A percentile compares a stretch with the other conserved stretches of the same genome.
These are phyloP conservation scores for Aspergillus asperescens DNA, from an alignment of 495 filamentous ascomycete genomes.

Conservation along the genomic window DNA sequence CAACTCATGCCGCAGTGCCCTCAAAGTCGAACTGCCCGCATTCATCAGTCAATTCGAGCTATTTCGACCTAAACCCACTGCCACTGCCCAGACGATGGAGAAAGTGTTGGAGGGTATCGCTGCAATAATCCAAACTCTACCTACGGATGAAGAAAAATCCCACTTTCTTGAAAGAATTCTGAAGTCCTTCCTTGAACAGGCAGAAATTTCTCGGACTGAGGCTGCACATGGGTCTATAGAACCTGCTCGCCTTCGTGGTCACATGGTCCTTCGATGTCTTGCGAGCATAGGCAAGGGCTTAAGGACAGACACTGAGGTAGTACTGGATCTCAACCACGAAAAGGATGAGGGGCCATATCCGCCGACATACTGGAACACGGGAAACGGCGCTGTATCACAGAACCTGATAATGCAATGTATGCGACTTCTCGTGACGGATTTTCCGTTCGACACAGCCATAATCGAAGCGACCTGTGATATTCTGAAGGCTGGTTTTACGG, in stretches of 20 bases:
- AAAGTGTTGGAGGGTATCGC: slow-evolving; percentile 77
- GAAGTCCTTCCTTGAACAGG: slow-evolving; percentile 48
- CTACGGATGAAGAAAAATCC: slow-evolving; percentile 56
- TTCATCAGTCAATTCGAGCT: slow-evolving; percentile 74
- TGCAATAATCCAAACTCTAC: slow-evolving; percentile 74
- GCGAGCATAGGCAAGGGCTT: slow-evolving; percentile 74
- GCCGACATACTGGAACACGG: slow-evolving; percentile 55
- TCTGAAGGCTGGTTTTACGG: slow-evolving; percentile 72
- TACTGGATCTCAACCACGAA: slow-evolving; percentile 58
- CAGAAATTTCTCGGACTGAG: slow-evolving; percentile 32
- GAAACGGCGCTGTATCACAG: slow-evolving; percentile 51
- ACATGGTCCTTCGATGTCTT: slow-evolving; percentile 67
- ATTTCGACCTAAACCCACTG: slow-evolving; percentile 53
- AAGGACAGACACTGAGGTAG: slow-evolving; percentile 63
- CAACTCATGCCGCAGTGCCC: slow-evolving; percentile 65
- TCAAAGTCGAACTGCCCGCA: slow-evolving; percentile 64
- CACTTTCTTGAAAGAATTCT: slow-evolving; percentile 60
- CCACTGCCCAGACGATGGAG: slow-evolving; percentile 71
- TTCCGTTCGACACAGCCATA: slow-evolving; percentile 60
- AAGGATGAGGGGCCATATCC: slow-evolving; percentile 32
- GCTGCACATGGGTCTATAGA: slow-evolving; percentile 36
- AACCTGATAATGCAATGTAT: slow-evolving; percentile 52
- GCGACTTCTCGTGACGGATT: slow-evolving; percentile 45
- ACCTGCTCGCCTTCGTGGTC: slow-evolving; percentile 48
- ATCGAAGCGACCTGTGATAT: slow-evolving; percentile 73